These are phyloP conservation scores for Leptomonas seymouri DNA, from an alignment of 208 protist species.

Conservation along the genomic window DNA sequence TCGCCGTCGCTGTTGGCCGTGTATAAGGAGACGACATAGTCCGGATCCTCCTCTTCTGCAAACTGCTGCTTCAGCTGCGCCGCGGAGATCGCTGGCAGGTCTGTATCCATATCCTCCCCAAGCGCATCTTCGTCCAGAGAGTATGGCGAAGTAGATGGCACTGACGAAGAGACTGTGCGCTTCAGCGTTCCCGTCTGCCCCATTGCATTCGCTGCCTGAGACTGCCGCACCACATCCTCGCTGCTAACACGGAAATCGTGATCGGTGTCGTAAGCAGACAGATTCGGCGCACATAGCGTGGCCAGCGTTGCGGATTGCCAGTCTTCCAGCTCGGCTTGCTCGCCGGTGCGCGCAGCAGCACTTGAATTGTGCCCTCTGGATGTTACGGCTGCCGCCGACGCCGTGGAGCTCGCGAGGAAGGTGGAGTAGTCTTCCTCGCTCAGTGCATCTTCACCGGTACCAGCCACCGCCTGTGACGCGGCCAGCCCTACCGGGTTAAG, in stretches of 20 bases:
- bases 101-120: not conserved
- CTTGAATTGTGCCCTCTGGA: too few relatives aligned
- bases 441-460: constrained; percentile 4
- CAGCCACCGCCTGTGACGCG: constrained; percentile 24
- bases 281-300: constrained; percentile 58
- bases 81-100: constrained; percentile 10
- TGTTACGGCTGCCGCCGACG: not conserved
- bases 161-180: constrained; percentile 1
- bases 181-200: not conserved
- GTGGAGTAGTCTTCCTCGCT: constrained; percentile 26
- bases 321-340: constrained; percentile 3
- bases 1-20: constrained; percentile 20
- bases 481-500: constrained; percentile 34
- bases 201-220: constrained; percentile 27
- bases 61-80: constrained; percentile 31
- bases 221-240: constrained; percentile 47
- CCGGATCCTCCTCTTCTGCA: constrained; percentile 39
- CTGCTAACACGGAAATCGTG: constrained; percentile 71
- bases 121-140: not conserved
- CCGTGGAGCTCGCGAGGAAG: constrained; percentile 24
- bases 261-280: constrained; percentile 73
- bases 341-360: not conserved
- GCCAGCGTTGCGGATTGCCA: constrained; percentile 41
- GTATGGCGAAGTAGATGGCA: not conserved
- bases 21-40: constrained; percentile 36